Conservation (phyloP, 306 rosid species). For the Potentilla sterilis region DNA sequence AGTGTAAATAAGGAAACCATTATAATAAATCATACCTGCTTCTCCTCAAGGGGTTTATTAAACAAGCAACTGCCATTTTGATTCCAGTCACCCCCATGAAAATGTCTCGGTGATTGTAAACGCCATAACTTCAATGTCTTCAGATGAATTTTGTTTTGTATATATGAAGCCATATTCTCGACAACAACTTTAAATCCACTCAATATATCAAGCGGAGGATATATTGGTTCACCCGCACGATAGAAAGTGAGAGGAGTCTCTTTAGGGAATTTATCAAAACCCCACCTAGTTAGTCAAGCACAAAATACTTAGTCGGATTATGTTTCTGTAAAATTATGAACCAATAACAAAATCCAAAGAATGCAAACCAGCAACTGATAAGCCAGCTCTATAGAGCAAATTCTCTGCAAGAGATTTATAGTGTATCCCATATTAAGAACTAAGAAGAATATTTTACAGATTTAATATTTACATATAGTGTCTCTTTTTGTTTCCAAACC, state of each 20-base stretch:
- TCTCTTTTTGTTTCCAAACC: background rate
- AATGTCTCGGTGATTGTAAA: conserved; percentile 84
- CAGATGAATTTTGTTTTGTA: conserved; percentile 57
- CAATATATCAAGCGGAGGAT: conserved; percentile 56
- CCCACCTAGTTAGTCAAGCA: conserved; percentile 74
- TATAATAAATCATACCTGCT: conserved; percentile 53
- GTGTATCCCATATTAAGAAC: background rate
- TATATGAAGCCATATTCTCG: conserved; percentile 46
- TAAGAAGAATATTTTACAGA: background rate
- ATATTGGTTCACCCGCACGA: conserved; percentile 54
- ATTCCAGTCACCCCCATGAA: conserved; percentile 90
- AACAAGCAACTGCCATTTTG: conserved; percentile 90
- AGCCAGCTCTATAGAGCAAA: background rate
- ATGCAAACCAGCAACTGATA: background rate
- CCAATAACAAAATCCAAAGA: background rate
- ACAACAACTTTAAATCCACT: conserved; percentile 80
- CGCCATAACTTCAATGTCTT: conserved; percentile 80
- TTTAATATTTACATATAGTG: background rate
- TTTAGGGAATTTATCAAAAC: conserved; percentile 70
- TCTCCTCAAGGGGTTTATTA: conserved; percentile 66
- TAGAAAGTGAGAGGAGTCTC: conserved; percentile 83
- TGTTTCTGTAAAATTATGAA: background rate
- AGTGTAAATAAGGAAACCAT: conserved; percentile 15
- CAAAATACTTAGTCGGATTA: conserved; percentile 13
- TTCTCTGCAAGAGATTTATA: background rate